Evolutionary conservation across 2,329 filamentous ascomycete species (phyloP), one percentile per base, ranked within the genome.

Genomic region (Paecilomyces sp.): DNA sequence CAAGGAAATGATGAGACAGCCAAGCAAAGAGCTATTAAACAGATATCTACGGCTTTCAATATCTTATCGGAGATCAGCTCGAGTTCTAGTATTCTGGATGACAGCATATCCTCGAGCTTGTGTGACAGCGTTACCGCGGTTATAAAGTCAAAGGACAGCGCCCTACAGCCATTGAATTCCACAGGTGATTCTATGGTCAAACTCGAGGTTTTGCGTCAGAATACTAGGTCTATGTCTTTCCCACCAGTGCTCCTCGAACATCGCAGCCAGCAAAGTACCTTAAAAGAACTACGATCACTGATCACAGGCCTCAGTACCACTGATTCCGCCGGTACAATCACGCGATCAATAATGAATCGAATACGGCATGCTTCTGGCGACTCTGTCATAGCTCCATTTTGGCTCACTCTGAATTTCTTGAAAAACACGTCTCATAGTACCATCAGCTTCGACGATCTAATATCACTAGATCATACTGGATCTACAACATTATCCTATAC

Each of bases 1-100:
- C 91, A 93, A 71, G 85, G 87, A 8, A 88, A 87, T 65, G 92
- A 97, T 67, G 91, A 96, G 65, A 81, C 81, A n/a, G 79, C 83
- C 30, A 96, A 95, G 71, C 82, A 86, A 62, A 82, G 83, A 58
- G 86, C 88, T 1, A 83, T 97, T 28, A 82, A 83, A 30, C 90
- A 93, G 63, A 82, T 99, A n/a, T 84, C 88, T 13, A 88, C 87
- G 55, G 87, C 89, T 0, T 86, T 91, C 57, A 80, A 84, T 31
- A 72, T 93, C 7, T 77, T 94, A 22, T 83, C 82, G 18, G 79
- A 82, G 3, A 78, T 90, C 18, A 83, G 85, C 3, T 80, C 88
- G 25, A 83, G 87, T 58, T 89, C 88, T 0, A 80, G 83, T 0
- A 84, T 87, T 0, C 75, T 96, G 3, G 83, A 90, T 47, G 83